phyloP scores from a whole-genome alignment of 2,329 filamentous ascomycete species.

The Cladophialophora yegresii region DNA sequence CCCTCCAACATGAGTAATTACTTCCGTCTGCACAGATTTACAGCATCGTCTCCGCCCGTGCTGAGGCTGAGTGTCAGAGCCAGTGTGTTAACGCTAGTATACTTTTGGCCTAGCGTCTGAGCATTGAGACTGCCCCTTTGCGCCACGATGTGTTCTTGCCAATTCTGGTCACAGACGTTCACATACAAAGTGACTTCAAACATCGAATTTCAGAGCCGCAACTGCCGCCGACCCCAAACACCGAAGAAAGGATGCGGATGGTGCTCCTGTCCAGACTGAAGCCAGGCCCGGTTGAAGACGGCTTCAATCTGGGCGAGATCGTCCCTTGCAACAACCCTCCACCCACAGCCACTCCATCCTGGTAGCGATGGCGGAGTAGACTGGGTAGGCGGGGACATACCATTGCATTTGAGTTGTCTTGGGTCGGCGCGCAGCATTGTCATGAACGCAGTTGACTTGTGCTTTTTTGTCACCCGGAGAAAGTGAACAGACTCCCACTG shows the following conservation, averaged over 20 bases:
- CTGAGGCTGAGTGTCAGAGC: background rate
- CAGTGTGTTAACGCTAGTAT: constrained; percentile 8
- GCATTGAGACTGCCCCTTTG: background rate
- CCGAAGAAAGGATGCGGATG: constrained; percentile 21
- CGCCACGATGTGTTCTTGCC: background rate
- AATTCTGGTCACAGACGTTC: constrained; percentile 3
- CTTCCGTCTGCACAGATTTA: background rate
- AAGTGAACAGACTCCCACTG: background rate
- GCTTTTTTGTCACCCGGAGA: background rate
- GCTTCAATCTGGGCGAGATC: constrained; percentile 15
- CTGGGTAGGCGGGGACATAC: background rate
- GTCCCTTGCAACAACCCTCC: constrained; percentile 1
- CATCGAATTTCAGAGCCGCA: background rate
- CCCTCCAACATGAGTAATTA: background rate
- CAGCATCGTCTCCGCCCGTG: background rate
- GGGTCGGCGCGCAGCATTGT: background rate
- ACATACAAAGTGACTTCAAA: background rate
- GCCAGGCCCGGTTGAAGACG: constrained; percentile 23
- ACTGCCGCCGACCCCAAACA: background rate
- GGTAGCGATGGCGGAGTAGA: constrained; percentile 10
- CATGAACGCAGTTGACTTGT: background rate
- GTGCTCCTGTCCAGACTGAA: constrained; percentile 18
- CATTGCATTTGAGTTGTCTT: background rate
- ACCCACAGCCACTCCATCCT: background rate
- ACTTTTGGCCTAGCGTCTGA: background rate